Conservation (phyloP, 169 alveolate species). For the Plasmodium blacklocki region DNA sequence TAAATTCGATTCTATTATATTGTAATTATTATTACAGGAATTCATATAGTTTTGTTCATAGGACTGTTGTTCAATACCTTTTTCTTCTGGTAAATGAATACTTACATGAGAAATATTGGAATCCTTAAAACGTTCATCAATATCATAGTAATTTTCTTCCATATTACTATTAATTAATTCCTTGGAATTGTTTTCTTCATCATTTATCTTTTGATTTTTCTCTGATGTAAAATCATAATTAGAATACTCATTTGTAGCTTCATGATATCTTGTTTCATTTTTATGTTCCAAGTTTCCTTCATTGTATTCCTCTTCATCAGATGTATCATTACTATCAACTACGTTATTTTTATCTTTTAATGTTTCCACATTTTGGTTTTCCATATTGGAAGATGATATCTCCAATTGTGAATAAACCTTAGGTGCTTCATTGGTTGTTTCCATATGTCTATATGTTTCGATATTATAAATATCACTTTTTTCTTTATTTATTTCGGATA, state of each 20-base stretch:
- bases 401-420: conserved; percentile 1
- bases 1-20: not conserved
- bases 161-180: not conserved
- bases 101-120: conserved; percentile 33
- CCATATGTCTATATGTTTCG: conserved; percentile 52
- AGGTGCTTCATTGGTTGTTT: conserved; percentile 16
- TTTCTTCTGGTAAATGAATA: conserved; percentile 36
- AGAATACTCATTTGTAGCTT: conserved; percentile 44
- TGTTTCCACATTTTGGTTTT: not conserved
- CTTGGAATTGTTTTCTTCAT: conserved; percentile 5
- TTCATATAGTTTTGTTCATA: conserved; percentile 14
- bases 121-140: conserved; percentile 9
- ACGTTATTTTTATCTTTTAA: not conserved
- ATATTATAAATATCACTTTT: conserved; percentile 18
- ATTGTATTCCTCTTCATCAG: conserved; percentile 17
- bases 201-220: not conserved
- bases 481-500: conserved; percentile 11
- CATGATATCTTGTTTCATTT: conserved; percentile 53
- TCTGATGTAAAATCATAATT: conserved; percentile 11
- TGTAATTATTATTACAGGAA: conserved; percentile 3
- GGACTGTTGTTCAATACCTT: conserved; percentile 10
- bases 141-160: conserved; percentile 38
- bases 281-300: conserved; percentile 9
- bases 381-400: conserved; percentile 7
- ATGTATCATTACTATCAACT: conserved; percentile 1